Evolutionary conservation across 2,329 filamentous ascomycete species (phyloP).

Genomic region (Ophiocordyceps camponoti-saundersi): DNA sequence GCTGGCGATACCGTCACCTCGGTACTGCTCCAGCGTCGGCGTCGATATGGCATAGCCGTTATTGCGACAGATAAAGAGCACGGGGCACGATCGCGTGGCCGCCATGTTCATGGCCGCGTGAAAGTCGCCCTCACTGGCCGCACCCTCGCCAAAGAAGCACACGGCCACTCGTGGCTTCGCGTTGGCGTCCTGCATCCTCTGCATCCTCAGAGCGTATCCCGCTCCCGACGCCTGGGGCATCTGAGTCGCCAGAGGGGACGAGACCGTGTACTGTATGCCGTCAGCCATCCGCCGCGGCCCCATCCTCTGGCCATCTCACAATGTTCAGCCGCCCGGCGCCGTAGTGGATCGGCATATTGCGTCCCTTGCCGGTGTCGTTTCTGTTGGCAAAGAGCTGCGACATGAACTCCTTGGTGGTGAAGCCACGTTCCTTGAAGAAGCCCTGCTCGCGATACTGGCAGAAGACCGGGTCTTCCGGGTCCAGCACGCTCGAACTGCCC

Average conservation of each 20-base stretch:
- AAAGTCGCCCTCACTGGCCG: conserved; percentile 82
- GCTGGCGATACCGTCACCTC: conserved; percentile 78
- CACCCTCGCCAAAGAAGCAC: conserved; percentile 83
- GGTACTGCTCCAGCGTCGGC: conserved; percentile 77
- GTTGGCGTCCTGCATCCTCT: conserved; percentile 55
- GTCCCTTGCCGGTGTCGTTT: conserved; percentile 61
- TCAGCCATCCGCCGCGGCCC: not conserved
- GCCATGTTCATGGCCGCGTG: conserved; percentile 84
- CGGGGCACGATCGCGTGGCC: conserved; percentile 71
- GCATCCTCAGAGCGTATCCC: conserved; percentile 74
- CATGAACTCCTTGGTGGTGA: conserved; percentile 82
- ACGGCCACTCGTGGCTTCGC: conserved; percentile 52
- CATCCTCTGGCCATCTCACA: conserved; percentile 27
- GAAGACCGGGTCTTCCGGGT: conserved; percentile 78
- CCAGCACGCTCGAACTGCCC: conserved; percentile 68
- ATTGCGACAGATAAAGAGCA: conserved; percentile 82
- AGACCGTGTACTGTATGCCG: conserved; percentile 53
- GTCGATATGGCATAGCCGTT: conserved; percentile 88
- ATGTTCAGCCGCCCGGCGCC: conserved; percentile 72
- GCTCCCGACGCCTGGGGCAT: conserved; percentile 78
- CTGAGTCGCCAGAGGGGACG: conserved; percentile 73
- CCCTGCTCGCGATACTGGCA: conserved; percentile 91
- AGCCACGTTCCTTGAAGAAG: conserved; percentile 78
- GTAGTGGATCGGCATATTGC: conserved; percentile 98
- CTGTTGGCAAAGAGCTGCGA: conserved; percentile 80